Evolutionary conservation across 495 filamentous ascomycete genomes (phyloP).

Genomic region (Aspergillus leporis): DNA sequence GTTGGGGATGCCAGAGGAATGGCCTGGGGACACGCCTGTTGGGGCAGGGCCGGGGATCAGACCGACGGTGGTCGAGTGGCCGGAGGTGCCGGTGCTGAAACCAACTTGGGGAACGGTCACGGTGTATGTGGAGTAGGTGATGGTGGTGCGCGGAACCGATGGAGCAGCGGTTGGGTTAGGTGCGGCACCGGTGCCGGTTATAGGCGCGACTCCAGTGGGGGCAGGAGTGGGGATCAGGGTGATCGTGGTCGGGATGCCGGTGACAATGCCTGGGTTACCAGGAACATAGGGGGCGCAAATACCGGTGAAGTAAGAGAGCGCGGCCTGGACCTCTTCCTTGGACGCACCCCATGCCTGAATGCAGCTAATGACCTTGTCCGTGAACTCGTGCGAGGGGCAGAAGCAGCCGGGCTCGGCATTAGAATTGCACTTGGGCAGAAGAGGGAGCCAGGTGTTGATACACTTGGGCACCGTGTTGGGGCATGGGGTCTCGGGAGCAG

Average conservation of each 20-base stretch:
- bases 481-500: slow-evolving; percentile 47
- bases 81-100: slow-evolving; percentile 59
- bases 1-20: slow-evolving; percentile 13
- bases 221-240: slow-evolving; percentile 50
- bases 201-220: slow-evolving; percentile 26
- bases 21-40: slow-evolving; percentile 11
- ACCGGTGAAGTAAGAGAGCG: slow-evolving; percentile 83
- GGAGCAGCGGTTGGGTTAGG: slow-evolving; percentile 30
- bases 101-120: slow-evolving; percentile 73
- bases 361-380: slow-evolving; percentile 78
- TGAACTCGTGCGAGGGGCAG: slow-evolving; percentile 77
- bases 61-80: slow-evolving; percentile 25
- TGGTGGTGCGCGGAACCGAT: slow-evolving; percentile 55
- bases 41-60: slow-evolving; percentile 21
- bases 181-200: slow-evolving; percentile 25
- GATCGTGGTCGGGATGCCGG: slow-evolving; percentile 62
- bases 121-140: slow-evolving; percentile 62
- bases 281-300: slow-evolving; percentile 78
- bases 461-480: slow-evolving; percentile 81
- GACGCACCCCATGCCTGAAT: slow-evolving; percentile 72
- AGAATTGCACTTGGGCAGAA: slow-evolving; percentile 70
- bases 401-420: slow-evolving; percentile 85
- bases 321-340: slow-evolving; percentile 64
- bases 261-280: slow-evolving; percentile 83
- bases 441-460: slow-evolving; percentile 85